Percentiles rank a stretch among this genome's conserved stretches.
phyloP scores from a whole-genome alignment of 805 yeast genomes.

The Kuraishia hungarica region DNA sequence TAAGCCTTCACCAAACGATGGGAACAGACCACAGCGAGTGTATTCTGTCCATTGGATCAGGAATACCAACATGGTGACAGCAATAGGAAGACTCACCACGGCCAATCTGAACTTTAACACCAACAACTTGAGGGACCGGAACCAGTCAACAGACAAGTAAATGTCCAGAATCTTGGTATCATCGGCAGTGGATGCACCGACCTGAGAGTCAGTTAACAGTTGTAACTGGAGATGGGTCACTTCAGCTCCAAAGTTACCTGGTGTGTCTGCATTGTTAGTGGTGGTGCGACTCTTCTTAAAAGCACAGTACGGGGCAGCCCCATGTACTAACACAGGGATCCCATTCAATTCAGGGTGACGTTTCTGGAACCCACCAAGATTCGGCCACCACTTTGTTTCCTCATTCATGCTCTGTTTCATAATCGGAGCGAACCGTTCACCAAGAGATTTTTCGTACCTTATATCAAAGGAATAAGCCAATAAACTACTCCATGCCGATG shows the following conservation, averaged over 20 bases:
- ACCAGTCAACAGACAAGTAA: slow-evolving; percentile 39
- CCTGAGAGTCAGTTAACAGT: slow-evolving; percentile 35
- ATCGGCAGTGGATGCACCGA: slow-evolving; percentile 8
- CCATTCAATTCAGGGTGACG: slow-evolving; percentile 19
- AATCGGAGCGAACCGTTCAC: slow-evolving; percentile 46
- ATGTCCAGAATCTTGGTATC: slow-evolving; percentile 27
- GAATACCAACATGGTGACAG: slow-evolving; percentile 42
- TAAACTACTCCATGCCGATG: slow-evolving; percentile 54
- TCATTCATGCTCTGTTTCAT: slow-evolving; percentile 58
- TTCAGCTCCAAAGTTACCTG: too few relatives aligned
- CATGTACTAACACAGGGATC: slow-evolving; percentile 41
- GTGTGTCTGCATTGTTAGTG: not conserved
- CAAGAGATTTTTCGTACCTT: slow-evolving; percentile 16
- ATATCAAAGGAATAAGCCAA: slow-evolving; percentile 37
- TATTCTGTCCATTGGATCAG: slow-evolving; percentile 46
- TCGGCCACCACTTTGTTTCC: slow-evolving; percentile 76
- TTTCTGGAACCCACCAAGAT: slow-evolving; percentile 20
- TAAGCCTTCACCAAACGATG: slow-evolving; percentile 39
- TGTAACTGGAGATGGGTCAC: slow-evolving; percentile 26
- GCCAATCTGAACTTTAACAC: slow-evolving; percentile 74
- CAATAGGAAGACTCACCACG: slow-evolving; percentile 60
- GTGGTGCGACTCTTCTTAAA: slow-evolving; percentile 14
- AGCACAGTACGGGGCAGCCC: slow-evolving; percentile 50
- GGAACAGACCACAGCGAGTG: slow-evolving; percentile 27
- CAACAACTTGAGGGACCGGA: slow-evolving; percentile 56